Evolutionary conservation across 139 green algal genomes (phyloP).

Genomic region (Edaphochlamys debaryana): DNA sequence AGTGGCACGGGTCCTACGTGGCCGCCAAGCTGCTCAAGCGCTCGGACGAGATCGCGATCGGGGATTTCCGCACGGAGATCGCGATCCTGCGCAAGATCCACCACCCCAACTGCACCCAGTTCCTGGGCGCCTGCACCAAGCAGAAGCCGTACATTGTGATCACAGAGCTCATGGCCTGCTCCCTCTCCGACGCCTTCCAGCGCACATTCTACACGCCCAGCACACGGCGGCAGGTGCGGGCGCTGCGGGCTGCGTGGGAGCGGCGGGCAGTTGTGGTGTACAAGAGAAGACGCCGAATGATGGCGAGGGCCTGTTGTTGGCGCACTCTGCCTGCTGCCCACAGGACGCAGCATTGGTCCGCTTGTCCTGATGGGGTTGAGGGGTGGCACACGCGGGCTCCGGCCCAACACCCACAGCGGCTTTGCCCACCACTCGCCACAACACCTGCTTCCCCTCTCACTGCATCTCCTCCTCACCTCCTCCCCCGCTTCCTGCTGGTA

Average conservation of each 20-base stretch:
- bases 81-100: conserved; percentile 86
- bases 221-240: conserved; percentile 45
- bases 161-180: conserved; percentile 78
- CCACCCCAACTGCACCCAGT: conserved; percentile 79
- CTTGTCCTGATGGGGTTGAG: too few relatives aligned
- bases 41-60: conserved; percentile 83
- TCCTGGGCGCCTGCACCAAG: conserved; percentile 91
- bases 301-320: too few relatives aligned
- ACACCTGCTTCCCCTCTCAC: too few relatives aligned
- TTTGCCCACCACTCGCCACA: too few relatives aligned
- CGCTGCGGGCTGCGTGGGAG: too few relatives aligned
- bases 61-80: conserved; percentile 87
- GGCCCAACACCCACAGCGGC: too few relatives aligned
- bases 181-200: conserved; percentile 84
- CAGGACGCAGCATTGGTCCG: too few relatives aligned
- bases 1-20: conserved; percentile 85
- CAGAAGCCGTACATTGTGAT: conserved; percentile 90
- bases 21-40: conserved; percentile 89
- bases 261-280: not conserved
- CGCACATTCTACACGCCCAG: conserved; percentile 58
- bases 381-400: too few relatives aligned
- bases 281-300: too few relatives aligned
- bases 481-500: too few relatives aligned
- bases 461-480: too few relatives aligned
- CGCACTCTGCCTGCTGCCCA: too few relatives aligned